A percentile compares a stretch with the other conserved stretches of the same genome.
Conservation (phyloP, 306 rosid species). For the Glycine latifolia region DNA sequence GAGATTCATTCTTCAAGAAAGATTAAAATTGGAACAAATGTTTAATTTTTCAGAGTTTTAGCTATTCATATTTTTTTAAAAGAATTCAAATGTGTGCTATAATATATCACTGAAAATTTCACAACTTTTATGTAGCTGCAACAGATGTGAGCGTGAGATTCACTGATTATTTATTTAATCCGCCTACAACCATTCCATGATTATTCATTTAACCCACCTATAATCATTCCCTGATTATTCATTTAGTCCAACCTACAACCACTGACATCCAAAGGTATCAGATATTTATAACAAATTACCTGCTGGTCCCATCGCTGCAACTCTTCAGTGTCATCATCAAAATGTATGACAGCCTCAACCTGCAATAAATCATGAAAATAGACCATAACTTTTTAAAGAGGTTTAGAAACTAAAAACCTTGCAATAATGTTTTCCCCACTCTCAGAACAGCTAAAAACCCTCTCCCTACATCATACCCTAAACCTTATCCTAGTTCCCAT, state of each 20-base stretch:
- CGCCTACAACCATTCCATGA: background rate
- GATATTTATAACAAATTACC: constrained; percentile 57
- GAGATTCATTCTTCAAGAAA: constrained; percentile 22
- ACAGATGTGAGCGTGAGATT: background rate
- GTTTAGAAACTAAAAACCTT: background rate
- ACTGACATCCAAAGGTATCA: background rate
- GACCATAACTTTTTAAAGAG: background rate
- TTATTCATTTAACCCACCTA: too few relatives aligned
- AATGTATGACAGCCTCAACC: constrained; percentile 98
- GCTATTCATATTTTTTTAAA: too few relatives aligned
- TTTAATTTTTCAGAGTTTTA: background rate
- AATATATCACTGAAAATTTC: constrained; percentile 3
- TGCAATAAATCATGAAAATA: constrained; percentile 49
- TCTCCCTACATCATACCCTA: background rate
- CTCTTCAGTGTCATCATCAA: constrained; percentile 96
- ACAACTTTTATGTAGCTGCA: background rate
- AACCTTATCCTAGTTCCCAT: constrained; percentile 18
- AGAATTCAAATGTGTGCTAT: background rate
- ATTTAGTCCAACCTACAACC: background rate
- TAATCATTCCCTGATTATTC: background rate
- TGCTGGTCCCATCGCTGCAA: constrained; percentile 98
- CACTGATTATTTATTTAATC: constrained; percentile 17
- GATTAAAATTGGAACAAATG: background rate
- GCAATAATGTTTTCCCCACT: background rate
- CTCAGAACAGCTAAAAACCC: background rate